Evolutionary conservation across 2,329 filamentous ascomycete species (phyloP).

Genomic region (Penicillium olsonii): DNA sequence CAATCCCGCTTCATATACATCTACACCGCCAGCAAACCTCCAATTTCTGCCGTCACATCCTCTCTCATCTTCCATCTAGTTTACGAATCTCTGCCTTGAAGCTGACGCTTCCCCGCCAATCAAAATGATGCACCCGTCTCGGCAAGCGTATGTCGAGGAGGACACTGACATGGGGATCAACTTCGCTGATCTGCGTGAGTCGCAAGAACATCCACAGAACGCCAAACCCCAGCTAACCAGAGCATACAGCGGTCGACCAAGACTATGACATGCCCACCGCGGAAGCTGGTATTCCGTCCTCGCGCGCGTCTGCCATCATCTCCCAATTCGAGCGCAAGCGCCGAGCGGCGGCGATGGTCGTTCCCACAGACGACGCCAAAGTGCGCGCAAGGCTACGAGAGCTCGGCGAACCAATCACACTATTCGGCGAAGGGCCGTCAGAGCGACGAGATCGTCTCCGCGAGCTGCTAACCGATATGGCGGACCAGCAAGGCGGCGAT

Average conservation of each 20-base stretch:
- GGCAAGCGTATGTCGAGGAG: constrained; percentile 92
- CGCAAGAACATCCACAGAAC: constrained; percentile 4
- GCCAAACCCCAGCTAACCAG: constrained; percentile 6
- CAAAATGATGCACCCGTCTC: constrained; percentile 75
- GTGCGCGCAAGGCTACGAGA: constrained; percentile 80
- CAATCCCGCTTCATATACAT: too few relatives aligned
- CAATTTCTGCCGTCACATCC: constrained; percentile 22
- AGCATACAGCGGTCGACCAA: constrained; percentile 65
- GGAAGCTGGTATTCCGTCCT: constrained; percentile 67
- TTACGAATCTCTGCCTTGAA: constrained; percentile 1
- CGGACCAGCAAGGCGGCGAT: constrained; percentile 61
- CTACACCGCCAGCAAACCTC: constrained; percentile 5
- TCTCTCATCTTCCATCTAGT: too few relatives aligned
- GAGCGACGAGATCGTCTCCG: constrained; percentile 86
- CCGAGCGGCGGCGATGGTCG: constrained; percentile 81
- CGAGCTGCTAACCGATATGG: constrained; percentile 73
- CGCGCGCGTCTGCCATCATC: constrained; percentile 81
- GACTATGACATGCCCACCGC: constrained; percentile 78
- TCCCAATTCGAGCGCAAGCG: constrained; percentile 90
- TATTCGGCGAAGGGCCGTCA: constrained; percentile 86
- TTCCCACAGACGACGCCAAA: constrained; percentile 89
- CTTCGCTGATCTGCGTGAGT: constrained; percentile 65
- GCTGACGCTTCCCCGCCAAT: constrained; percentile 15
- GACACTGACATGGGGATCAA: constrained; percentile 62
- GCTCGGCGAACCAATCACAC: constrained; percentile 87